Evolutionary conservation across 306 rosid genomes (phyloP), one percentile per base, ranked within the genome.

Genomic region (Prinsepia uniflora): DNA sequence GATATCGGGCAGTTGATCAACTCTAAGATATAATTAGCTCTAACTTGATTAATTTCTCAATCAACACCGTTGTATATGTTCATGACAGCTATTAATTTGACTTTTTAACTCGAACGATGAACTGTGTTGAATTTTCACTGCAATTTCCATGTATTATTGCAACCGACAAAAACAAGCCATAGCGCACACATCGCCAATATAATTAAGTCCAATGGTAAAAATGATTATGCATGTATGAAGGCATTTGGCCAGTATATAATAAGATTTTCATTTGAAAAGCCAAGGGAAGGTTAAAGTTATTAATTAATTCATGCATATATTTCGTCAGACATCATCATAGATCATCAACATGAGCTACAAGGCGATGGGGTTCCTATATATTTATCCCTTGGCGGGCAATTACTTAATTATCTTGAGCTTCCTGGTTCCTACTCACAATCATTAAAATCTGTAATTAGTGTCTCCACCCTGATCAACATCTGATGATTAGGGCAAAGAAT

Each of bases 381-480:
- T 24, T 17, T 8, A 18, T 8, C 57, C 24, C 41, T 34, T 57
- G 22, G 4, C 62, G 11, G 22, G 4, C 62, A 22, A 57, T 57
- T 24, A 15, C 62, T 24, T 10, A 56, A n/a, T n/a, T n/a, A 57
- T 69, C 72, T 75, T 81, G 70, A 47, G 22, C 70, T 72, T 68
- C 65, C 42, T 53, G 62, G 45, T 67, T 71, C 70, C 34, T 57
- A 72, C 8, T 36, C 65, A 75, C 42, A 57, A 76, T 67, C 55
- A 44, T 67, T 34, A n/a, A 63, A 43, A 79, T 73, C 75, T 46
- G 76, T 41, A 61, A 49, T 39, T n/a, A 30, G 48, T 47, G 10
- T 22, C 10, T 48, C 11, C 46, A 49, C 12, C 50, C 10, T 39
- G 59, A 36, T 60, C 52, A 62, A 48, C 69, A 48, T 72, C 42